Evolutionary conservation across 2,329 filamentous ascomycete genomes (phyloP).

Genomic region (Botrytis fabae): DNA sequence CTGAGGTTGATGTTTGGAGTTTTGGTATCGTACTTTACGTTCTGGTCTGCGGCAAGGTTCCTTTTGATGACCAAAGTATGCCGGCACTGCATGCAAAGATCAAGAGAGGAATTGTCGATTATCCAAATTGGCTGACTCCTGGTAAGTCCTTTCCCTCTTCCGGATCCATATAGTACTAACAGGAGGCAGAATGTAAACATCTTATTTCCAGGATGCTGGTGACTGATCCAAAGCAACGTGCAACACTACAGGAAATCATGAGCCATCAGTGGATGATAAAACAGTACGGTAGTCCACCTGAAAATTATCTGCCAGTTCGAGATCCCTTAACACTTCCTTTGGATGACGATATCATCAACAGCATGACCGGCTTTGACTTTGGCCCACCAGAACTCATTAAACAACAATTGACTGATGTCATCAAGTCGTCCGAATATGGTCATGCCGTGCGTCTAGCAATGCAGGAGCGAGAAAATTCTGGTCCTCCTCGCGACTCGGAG

Average conservation of each 20-base stretch:
- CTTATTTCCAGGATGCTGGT: slow-evolving; percentile 94
- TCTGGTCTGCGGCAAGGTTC: slow-evolving; percentile 94
- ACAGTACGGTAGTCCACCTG: slow-evolving; percentile 80
- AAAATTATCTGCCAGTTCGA: slow-evolving; percentile 81
- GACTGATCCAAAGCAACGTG: slow-evolving; percentile 84
- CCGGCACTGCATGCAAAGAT: slow-evolving; percentile 97
- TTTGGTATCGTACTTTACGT: slow-evolving; percentile 98
- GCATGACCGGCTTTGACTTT: slow-evolving; percentile 98
- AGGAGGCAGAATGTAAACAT: slow-evolving; percentile 76
- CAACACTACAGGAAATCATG: slow-evolving; percentile 88
- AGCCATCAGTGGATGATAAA: slow-evolving; percentile 95
- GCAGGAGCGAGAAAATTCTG: slow-evolving; percentile 63
- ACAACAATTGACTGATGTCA: slow-evolving; percentile 76
- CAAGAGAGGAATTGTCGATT: slow-evolving; percentile 94
- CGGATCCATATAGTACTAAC: slow-evolving; percentile 26
- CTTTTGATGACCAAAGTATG: slow-evolving; percentile 99
- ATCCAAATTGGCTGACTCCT: slow-evolving; percentile 86
- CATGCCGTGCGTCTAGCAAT: slow-evolving; percentile 72
- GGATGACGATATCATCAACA: slow-evolving; percentile 78
- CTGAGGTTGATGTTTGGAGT: slow-evolving; percentile 97
- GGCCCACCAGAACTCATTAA: slow-evolving; percentile 82
- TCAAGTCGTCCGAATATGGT: slow-evolving; percentile 94
- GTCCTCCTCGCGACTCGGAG: slow-evolving; percentile 60
- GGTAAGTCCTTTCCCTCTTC: slow-evolving; percentile 56
- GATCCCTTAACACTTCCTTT: slow-evolving; percentile 85